Base-by-base conservation (phyloP, 2,329 filamentous ascomycete genomes). In the Xylaria hypoxylon region DNA sequence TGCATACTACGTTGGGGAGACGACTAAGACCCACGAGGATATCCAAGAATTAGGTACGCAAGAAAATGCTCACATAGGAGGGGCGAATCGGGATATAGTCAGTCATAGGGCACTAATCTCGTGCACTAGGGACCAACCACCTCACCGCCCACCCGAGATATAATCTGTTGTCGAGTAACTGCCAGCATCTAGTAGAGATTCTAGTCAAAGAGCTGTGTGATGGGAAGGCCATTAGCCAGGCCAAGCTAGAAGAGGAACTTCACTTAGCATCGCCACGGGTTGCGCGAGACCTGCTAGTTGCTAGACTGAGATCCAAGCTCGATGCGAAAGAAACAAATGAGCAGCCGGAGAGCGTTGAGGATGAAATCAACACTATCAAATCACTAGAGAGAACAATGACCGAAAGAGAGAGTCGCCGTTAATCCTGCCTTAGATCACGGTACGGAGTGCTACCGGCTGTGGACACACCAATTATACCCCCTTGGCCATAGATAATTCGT, bases 1-100 rank as follows among this genome's bases (percentile, higher is more conserved):
- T 24, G 76, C 72, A 38, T 76, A 73, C 48, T 78, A 78, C 28
- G 72, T 78, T 17, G 76, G 76, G 11, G 76, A 78, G 67, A 77
- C 75, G 7, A 77, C 74, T 2, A 74, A 73, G 62, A 69, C 71
- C 24, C 74, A 78, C 52, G 67, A 75, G 40, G 72, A 77, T 47
- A 75, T 78, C 28, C 64, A 75, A 56, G 65, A 71, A 15, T 52
- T 77, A 11, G 77, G 75, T 76, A 60, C 69, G 74, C 44, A n/a
- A 24, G 17, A 24, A 5, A 35, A 53, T 19, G 38, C 38, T 28
- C 17, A 6, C 11, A 50, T 28, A 11, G 24, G 35, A 24, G 33
- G 2, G 28, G 28, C 7, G 40, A 26, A 17, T 42, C 15, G 33
- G 38, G 42, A 19, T 28, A 8, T 35, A 31, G n/a, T n/a, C 11